phyloP scores from a whole-genome alignment of 2,329 filamentous ascomycete genomes.

The Nemania diffusa region DNA sequence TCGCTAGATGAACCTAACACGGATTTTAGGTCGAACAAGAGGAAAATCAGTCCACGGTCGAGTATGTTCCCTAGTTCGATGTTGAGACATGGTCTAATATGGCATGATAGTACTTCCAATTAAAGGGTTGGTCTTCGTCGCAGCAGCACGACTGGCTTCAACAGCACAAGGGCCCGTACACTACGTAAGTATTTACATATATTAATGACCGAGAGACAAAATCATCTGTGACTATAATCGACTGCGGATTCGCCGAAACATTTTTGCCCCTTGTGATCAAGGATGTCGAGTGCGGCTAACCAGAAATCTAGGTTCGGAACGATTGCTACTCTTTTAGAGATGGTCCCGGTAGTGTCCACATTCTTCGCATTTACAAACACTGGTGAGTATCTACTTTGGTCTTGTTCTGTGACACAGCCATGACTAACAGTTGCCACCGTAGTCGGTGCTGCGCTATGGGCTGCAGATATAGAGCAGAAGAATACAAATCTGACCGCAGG shows the following conservation, averaged over 20 bases:
- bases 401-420: constrained; percentile 9
- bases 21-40: constrained; percentile 56
- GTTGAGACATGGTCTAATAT: constrained; percentile 55
- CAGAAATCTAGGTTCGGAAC: constrained; percentile 70
- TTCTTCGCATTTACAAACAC: constrained; percentile 92
- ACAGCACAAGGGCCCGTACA: constrained; percentile 79
- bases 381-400: constrained; percentile 54
- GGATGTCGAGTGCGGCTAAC: constrained; percentile 11
- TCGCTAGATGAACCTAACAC: constrained; percentile 27
- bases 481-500: constrained; percentile 60
- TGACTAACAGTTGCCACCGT: constrained; percentile 35
- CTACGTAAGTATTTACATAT: constrained; percentile 68
- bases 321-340: constrained; percentile 82
- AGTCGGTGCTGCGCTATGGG: constrained; percentile 95
- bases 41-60: constrained; percentile 63
- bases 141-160: constrained; percentile 76
- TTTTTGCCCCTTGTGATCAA: neutral
- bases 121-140: constrained; percentile 80
- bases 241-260: constrained; percentile 11
- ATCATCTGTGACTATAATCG: neutral
- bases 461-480: constrained; percentile 79
- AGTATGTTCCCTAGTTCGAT: constrained; percentile 53
- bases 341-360: constrained; percentile 84
- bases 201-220: neutral
- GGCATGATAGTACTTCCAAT: constrained; percentile 81